Base-by-base conservation (phyloP, 75 land plant genomes). In the Chamaecyparis obtusa region DNA sequence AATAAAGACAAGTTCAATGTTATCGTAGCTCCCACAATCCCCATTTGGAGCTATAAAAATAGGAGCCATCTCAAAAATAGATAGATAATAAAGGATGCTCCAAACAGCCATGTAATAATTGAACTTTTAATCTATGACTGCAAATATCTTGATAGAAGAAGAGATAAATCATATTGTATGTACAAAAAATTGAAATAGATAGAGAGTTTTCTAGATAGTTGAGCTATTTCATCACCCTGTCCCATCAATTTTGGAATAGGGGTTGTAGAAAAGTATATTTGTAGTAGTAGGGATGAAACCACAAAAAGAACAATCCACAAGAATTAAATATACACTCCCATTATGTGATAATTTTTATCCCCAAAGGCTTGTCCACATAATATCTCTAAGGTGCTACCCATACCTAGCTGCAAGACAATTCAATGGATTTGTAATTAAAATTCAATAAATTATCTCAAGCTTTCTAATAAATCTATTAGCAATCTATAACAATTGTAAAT, bases 351-450 rank as follows among this genome's bases (percentile, higher is more conserved):
- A 78, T 90, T 90, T 82, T 85, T 37, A 48, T 93, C 96, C 24
- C 97, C 97, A 85, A 85, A 95, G 0, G 97, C 97, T 85, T 95
- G 97, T 7, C 97, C 97, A 30, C 95, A 93, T 44, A 96, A 87
- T 13, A 95, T 96, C 86, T 96, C 98, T 13, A 96, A 85, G 19
- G 95, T 94, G 43, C 95, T 95, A 72, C 92, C 98, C 97, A 95
- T 95, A 1, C 97, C 97, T 21, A 92, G 43, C 97, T 94, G 89
- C 19, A 84, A 14, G 36, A 74, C 36, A 33, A 24, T 74, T 33
- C 76, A 74, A 33, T 74, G 14, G 35, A 30, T 72, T 72, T 72
- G 11, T 33, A 2, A 9, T 32, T 72, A 72, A 32, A 72, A 32
- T 2, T 24, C 9, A 2, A 72, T n/a, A n/a, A n/a, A n/a, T n/a